These are phyloP conservation scores for Halophytophthora polymorphica DNA, from an alignment of 352 stramenopile species.

Conservation along the genomic window DNA sequence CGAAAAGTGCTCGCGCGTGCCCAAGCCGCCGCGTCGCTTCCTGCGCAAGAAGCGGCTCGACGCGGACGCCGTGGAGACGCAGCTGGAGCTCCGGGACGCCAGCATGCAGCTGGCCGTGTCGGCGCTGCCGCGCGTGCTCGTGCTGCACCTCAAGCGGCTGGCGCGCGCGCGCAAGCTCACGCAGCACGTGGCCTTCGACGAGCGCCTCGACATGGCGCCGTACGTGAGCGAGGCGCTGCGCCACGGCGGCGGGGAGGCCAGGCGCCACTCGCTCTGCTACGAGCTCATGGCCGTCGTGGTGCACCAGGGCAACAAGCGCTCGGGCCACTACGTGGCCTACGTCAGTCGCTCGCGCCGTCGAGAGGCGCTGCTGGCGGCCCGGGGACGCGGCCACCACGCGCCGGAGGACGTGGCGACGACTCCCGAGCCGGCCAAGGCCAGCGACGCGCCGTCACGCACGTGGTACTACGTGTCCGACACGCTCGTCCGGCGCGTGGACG, in stretches of 20 bases:
- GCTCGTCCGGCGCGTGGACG: constrained; percentile 47
- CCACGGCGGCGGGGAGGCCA: constrained; percentile 20
- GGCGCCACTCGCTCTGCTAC: constrained; percentile 34
- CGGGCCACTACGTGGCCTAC: constrained; percentile 71
- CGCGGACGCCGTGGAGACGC: constrained; percentile 24
- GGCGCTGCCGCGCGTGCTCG: constrained; percentile 48
- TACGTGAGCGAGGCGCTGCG: constrained; percentile 35
- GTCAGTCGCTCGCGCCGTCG: constrained; percentile 54
- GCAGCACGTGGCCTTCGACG: constrained; percentile 60
- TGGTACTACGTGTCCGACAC: constrained; percentile 81
- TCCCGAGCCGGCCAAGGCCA: constrained; percentile 9
- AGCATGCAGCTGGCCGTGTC: constrained; percentile 55
- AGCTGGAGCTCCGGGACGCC: constrained; percentile 41
- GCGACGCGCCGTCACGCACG: constrained; percentile 21
- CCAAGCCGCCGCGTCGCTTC: constrained; percentile 27
- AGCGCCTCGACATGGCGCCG: constrained; percentile 47
- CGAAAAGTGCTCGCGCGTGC: constrained; percentile 50
- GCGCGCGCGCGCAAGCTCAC: constrained; percentile 57
- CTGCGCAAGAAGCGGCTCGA: constrained; percentile 27
- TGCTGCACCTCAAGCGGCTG: constrained; percentile 69
- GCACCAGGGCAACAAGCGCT: constrained; percentile 68
- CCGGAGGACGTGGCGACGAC: constrained; percentile 13
- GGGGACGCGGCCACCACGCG: constrained; percentile 18
- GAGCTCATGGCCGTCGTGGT: constrained; percentile 69
- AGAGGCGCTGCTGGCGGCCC: constrained; percentile 19